These are phyloP conservation scores for Yarrowia sp. DNA, from an alignment of 805 yeast genomes.

Conservation along the genomic window DNA sequence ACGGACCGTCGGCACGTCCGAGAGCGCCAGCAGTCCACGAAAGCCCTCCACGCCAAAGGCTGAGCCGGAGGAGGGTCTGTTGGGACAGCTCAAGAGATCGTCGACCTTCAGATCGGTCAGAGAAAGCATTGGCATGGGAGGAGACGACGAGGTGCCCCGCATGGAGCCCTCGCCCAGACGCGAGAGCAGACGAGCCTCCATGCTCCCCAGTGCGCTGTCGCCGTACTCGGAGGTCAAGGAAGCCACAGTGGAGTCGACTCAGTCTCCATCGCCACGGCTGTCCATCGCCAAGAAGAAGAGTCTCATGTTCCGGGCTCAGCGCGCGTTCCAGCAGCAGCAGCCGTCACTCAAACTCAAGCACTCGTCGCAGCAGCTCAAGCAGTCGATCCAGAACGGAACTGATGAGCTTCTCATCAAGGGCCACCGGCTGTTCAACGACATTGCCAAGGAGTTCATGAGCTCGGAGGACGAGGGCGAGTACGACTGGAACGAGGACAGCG, in stretches of 20 bases:
- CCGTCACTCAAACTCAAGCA: conserved; percentile 9
- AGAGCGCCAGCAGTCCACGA: background rate
- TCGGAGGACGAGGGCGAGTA: conserved; percentile 15
- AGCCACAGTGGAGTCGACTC: background rate
- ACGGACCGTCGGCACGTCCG: conserved; percentile 1
- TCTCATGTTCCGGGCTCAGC: conserved; percentile 20
- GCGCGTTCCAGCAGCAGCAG: conserved; percentile 22
- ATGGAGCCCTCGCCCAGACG: background rate
- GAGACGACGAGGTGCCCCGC: background rate
- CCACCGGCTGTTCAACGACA: conserved; percentile 3
- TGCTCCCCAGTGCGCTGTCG: conserved; percentile 3
- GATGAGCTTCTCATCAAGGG: conserved; percentile 21
- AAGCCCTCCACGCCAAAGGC: background rate
- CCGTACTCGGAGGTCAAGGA: conserved; percentile 9
- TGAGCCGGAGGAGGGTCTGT: background rate
- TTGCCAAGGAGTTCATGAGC: conserved; percentile 24
- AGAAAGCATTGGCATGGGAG: conserved; percentile 11
- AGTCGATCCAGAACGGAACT: conserved; percentile 11
- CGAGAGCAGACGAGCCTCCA: conserved; percentile 2
- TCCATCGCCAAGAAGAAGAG: conserved; percentile 26
- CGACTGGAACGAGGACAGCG: conserved; percentile 21
- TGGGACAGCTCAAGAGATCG: conserved; percentile 14
- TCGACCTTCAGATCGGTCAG: conserved; percentile 12
- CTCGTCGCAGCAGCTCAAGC: conserved; percentile 25
- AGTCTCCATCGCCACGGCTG: background rate